phyloP scores from a whole-genome alignment of 495 filamentous ascomycete species.

The Podospora bellae-mahoneyi region DNA sequence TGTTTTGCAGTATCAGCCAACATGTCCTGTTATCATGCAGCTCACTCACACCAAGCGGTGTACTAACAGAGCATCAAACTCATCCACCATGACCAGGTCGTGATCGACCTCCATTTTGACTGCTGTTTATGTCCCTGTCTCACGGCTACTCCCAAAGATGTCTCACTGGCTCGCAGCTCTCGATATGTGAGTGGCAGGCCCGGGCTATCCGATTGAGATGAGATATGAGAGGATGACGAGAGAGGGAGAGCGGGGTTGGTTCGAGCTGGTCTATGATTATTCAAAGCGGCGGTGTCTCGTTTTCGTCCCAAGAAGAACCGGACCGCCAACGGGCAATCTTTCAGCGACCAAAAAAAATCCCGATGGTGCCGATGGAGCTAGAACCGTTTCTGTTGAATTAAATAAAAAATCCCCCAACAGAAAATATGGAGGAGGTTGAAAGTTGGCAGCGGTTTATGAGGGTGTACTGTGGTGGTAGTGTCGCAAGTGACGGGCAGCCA shows the following conservation, averaged over 20 bases:
- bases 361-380: not conserved
- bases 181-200: not conserved
- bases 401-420: not conserved
- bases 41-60: not conserved
- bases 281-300: not conserved
- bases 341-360: not conserved
- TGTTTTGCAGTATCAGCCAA: not conserved
- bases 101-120: constrained; percentile 27
- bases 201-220: not conserved
- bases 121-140: not conserved
- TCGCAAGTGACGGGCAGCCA: no score
- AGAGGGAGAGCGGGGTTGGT: not conserved
- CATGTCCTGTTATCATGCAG: not conserved
- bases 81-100: constrained; percentile 41
- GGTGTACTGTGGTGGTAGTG: not conserved
- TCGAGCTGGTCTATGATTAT: not conserved
- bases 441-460: not conserved
- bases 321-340: not conserved
- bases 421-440: not conserved
- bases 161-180: no score
- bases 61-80: constrained; percentile 48
- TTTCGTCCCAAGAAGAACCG: not conserved
- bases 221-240: not conserved
- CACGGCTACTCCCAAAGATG: not conserved
- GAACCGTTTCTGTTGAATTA: not conserved